These are phyloP conservation scores for Pleurotus cornucopiae DNA, from an alignment of 768 basidiomycete species.

Conservation along the genomic window DNA sequence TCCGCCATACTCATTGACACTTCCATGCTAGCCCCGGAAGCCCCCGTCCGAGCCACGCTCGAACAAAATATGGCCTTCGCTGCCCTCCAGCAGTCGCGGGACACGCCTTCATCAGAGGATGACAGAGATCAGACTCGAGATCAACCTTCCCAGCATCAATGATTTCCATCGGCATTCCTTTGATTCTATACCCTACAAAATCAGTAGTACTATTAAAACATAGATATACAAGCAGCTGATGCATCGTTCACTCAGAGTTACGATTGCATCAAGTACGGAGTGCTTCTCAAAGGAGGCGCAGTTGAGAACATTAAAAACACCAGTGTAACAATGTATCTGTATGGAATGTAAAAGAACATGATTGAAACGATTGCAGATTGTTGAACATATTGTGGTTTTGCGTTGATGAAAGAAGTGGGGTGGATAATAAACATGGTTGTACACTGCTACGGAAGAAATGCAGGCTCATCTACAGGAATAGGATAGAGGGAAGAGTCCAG, in stretches of 20 bases:
- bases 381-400: slow-evolving; percentile 9
- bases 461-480: slow-evolving; percentile 2
- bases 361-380: neutral
- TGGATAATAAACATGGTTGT: slow-evolving; percentile 8
- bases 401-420: neutral
- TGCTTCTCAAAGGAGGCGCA: neutral
- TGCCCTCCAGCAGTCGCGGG: slow-evolving; percentile 51
- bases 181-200: neutral
- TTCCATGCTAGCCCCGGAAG: slow-evolving; percentile 32
- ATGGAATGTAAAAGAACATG: neutral
- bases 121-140: neutral
- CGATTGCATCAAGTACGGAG: neutral
- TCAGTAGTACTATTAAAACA: neutral
- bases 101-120: slow-evolving; percentile 7
- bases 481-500: slow-evolving; percentile 1
- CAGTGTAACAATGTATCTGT: slow-evolving; percentile 2
- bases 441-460: slow-evolving; percentile 1
- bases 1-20: slow-evolving; percentile 40
- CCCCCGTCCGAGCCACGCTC: slow-evolving; percentile 59
- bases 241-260: neutral
- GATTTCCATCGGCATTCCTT: neutral
- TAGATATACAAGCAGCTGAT: neutral
- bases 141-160: neutral
- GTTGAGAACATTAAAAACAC: slow-evolving; percentile 8
- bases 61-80: slow-evolving; percentile 87